Conservation (phyloP, 1,139 yeast species). For the Suhomyces chickasaworum region DNA sequence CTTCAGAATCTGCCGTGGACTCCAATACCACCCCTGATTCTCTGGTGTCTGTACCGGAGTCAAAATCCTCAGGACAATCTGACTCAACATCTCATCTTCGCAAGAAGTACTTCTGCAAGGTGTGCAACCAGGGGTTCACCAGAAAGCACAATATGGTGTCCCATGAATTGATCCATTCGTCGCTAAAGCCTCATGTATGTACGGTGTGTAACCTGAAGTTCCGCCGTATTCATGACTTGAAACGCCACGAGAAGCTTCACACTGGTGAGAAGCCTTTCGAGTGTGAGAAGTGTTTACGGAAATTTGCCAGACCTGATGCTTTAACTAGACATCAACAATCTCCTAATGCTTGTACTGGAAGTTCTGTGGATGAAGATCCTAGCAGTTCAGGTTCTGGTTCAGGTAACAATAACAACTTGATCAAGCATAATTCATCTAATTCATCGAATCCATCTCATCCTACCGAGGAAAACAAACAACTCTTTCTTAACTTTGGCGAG, state of each 20-base stretch:
- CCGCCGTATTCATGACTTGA: conserved; percentile 74
- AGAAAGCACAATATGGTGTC: conserved; percentile 75
- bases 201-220: conserved; percentile 63
- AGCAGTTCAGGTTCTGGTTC: background rate
- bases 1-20: background rate
- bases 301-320: conserved; percentile 80
- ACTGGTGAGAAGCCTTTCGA: conserved; percentile 72
- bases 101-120: conserved; percentile 51
- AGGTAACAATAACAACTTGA: background rate
- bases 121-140: conserved; percentile 64
- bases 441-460: background rate
- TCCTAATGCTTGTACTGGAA: conserved; percentile 41
- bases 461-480: conserved; percentile 1
- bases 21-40: background rate
- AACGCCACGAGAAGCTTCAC: conserved; percentile 73
- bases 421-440: background rate
- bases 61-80: background rate
- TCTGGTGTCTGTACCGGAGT: background rate
- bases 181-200: conserved; percentile 68
- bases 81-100: conserved; percentile 4
- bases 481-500: background rate
- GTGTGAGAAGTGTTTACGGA: conserved; percentile 63
- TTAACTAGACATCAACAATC: conserved; percentile 62
- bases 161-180: conserved; percentile 70
- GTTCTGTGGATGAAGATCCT: background rate